Percentiles rank a stretch among this genome's conserved stretches.
phyloP scores from a whole-genome alignment of 139 green algal species.

The Tetraselmis striata region DNA sequence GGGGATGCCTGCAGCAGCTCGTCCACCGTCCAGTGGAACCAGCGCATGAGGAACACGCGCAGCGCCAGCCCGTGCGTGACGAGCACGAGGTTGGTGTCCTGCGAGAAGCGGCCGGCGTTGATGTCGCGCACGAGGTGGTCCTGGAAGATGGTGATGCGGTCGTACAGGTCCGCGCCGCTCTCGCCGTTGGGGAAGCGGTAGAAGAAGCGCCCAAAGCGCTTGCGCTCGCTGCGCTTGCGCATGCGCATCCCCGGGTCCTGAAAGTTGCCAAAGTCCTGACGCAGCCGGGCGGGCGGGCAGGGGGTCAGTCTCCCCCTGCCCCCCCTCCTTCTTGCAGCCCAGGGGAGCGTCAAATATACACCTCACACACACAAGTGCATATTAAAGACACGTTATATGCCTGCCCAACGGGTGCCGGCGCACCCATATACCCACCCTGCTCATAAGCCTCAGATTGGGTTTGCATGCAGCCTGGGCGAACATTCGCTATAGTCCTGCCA shows the following conservation, averaged over 20 bases:
- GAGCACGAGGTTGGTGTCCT: conserved; percentile 67
- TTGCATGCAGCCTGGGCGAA: too few species aligned
- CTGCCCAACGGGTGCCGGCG: too few species aligned
- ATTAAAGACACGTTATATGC: too few species aligned
- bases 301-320: too few species aligned
- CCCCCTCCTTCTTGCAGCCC: too few species aligned
- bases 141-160: conserved; percentile 86
- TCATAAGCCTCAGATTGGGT: too few species aligned
- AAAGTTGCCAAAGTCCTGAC: conserved; percentile 84
- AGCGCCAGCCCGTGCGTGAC: conserved; percentile 81
- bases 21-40: conserved; percentile 70
- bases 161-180: conserved; percentile 86
- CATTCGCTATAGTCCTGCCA: too few species aligned
- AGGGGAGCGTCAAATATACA: too few species aligned
- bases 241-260: conserved; percentile 29
- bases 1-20: neutral
- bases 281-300: too few species aligned
- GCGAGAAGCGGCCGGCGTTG: conserved; percentile 57
- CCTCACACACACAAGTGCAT: too few species aligned
- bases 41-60: conserved; percentile 87
- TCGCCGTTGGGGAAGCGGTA: conserved; percentile 86
- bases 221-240: conserved; percentile 37
- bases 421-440: too few species aligned
- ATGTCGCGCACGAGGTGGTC: conserved; percentile 76
- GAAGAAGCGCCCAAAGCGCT: conserved; percentile 86